A percentile compares a stretch with the other conserved stretches of the same genome.
phyloP scores from a whole-genome alignment of 116 monocot genomes.

The Phalaenopsis hybrid region DNA sequence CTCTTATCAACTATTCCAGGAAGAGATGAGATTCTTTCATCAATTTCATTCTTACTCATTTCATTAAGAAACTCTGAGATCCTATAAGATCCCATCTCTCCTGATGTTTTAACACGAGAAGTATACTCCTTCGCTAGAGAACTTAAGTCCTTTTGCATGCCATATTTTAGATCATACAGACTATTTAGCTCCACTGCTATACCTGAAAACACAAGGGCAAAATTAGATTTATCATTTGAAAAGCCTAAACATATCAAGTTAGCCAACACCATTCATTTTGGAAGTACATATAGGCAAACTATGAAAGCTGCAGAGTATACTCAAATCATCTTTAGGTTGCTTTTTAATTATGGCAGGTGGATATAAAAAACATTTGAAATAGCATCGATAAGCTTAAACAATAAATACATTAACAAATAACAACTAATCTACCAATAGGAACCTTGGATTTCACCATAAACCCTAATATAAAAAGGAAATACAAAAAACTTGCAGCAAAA shows the following conservation, averaged over 20 bases:
- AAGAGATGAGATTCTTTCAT: not conserved
- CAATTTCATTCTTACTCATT: slow-evolving; percentile 11
- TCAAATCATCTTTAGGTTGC: not conserved
- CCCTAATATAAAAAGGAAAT: not conserved
- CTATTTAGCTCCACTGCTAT: slow-evolving; percentile 37
- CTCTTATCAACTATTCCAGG: slow-evolving; percentile 18
- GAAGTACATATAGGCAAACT: not conserved
- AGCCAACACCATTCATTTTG: not conserved
- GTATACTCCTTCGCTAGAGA: slow-evolving; percentile 13
- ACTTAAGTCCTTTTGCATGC: slow-evolving; percentile 15
- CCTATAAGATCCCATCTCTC: slow-evolving; percentile 13
- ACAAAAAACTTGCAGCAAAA: not conserved
- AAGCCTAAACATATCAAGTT: not conserved
- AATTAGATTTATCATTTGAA: not conserved
- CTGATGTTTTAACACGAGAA: slow-evolving; percentile 21
- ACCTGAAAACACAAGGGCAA: slow-evolving; percentile 34
- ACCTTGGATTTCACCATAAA: not conserved
- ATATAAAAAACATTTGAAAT: not conserved
- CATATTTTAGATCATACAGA: slow-evolving; percentile 38
- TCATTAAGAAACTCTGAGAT: slow-evolving; percentile 16
- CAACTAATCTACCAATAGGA: not conserved
- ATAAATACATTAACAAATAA: not conserved
- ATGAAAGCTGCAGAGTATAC: not conserved
- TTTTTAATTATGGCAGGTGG: not conserved
- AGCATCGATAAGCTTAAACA: not conserved